A percentile compares a stretch with the other conserved stretches of the same genome.
Evolutionary conservation across 2,329 filamentous ascomycete genomes (phyloP).

Genomic region (Alternaria arbusti): DNA sequence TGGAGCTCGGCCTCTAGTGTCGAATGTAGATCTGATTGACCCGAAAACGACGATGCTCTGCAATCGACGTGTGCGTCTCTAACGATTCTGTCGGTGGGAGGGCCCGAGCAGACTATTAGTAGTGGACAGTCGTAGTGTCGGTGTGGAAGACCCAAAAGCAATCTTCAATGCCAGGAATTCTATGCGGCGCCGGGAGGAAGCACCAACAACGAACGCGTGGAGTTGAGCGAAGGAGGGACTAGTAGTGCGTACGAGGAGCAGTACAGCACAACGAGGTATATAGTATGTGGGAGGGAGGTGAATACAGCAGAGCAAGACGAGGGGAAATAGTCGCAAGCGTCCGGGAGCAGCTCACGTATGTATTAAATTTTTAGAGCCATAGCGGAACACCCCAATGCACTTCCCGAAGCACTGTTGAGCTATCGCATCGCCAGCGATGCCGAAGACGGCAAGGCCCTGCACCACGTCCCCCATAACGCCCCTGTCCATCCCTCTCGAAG

Average conservation of each 20-base stretch:
- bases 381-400: constrained; percentile 37
- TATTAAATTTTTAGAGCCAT: constrained; percentile 35
- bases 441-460: constrained; percentile 30
- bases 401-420: constrained; percentile 46
- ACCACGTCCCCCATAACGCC: constrained; percentile 25
- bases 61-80: background rate
- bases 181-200: constrained; percentile 22
- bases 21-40: constrained; percentile 20
- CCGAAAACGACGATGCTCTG: constrained; percentile 3
- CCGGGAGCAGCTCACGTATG: constrained; percentile 5
- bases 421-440: constrained; percentile 39
- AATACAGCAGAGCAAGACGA: constrained; percentile 11
- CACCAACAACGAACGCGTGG: constrained; percentile 26
- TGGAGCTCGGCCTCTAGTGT: constrained; percentile 32
- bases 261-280: constrained; percentile 11
- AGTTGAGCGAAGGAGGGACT: background rate
- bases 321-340: constrained; percentile 5
- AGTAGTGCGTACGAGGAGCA: constrained; percentile 14
- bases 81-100: constrained; percentile 27
- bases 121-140: constrained; percentile 17
- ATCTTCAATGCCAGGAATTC: constrained; percentile 4
- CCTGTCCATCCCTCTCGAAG: constrained; percentile 19
- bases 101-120: constrained; percentile 29
- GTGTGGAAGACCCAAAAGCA: constrained; percentile 12
- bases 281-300: constrained; percentile 2